A percentile compares a stretch with the other conserved stretches of the same genome.
phyloP scores from a whole-genome alignment of 2,329 filamentous ascomycete species.

The Stachybotrys elegans region DNA sequence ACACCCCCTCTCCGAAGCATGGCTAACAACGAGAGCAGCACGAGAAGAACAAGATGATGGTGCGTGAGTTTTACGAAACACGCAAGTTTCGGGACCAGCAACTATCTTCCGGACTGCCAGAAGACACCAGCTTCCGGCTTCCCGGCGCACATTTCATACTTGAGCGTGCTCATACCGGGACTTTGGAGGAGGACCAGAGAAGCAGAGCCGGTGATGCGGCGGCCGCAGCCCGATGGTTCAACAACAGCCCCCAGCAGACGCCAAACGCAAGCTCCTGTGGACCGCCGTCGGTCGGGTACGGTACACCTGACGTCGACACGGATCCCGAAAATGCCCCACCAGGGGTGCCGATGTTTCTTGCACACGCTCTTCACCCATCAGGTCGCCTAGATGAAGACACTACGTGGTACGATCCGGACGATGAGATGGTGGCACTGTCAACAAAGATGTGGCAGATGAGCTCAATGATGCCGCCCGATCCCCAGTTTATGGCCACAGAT shows the following conservation, averaged over 20 bases:
- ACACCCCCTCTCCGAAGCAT: background rate
- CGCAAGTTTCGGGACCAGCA: constrained; percentile 16
- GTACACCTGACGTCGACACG: constrained; percentile 8
- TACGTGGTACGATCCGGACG: constrained; percentile 16
- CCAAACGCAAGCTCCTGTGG: constrained; percentile 1
- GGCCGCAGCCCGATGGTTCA: constrained; percentile 15
- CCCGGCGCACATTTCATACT: constrained; percentile 21
- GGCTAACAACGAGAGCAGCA: constrained; percentile 15
- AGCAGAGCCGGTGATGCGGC: constrained; percentile 13
- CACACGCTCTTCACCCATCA: constrained; percentile 16
- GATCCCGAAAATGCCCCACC: constrained; percentile 16
- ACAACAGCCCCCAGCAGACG: constrained; percentile 3
- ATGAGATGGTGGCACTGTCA: constrained; percentile 14
- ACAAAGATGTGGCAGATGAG: constrained; percentile 11
- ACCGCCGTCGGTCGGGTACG: constrained; percentile 3
- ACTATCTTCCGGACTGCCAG: background rate
- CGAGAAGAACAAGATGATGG: constrained; percentile 20
- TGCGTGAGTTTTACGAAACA: constrained; percentile 26
- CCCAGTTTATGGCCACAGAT: constrained; percentile 7
- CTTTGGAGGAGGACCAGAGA: constrained; percentile 13
- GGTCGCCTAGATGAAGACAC: constrained; percentile 11
- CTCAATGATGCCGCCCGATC: constrained; percentile 13
- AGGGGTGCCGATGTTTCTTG: constrained; percentile 20
- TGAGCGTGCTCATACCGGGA: constrained; percentile 16
- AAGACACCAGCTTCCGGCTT: constrained; percentile 8